Percentiles rank a stretch among this genome's conserved stretches.
Conservation (phyloP, 2,329 filamentous ascomycete genomes). For the Neoscytalidium dimidiatum region DNA sequence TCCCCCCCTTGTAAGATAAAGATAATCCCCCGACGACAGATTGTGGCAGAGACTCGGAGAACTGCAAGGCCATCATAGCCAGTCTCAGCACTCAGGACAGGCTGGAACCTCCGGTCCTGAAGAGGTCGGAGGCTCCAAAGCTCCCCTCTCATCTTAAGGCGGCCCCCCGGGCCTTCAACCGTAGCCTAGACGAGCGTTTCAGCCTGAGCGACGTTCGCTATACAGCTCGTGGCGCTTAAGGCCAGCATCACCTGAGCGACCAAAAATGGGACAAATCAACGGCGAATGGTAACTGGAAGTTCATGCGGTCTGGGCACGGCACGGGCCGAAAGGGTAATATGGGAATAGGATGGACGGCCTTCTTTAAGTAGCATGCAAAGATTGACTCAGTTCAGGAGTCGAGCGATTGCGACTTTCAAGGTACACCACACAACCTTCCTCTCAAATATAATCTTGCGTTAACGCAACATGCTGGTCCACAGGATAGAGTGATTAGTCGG, state of each 20-base stretch:
- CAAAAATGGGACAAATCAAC: not conserved
- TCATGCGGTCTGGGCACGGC: not conserved
- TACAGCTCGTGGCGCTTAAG: not conserved
- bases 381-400: not conserved
- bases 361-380: not conserved
- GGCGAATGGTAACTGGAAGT: not conserved
- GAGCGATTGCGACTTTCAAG: not conserved
- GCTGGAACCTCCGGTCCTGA: too few relatives aligned
- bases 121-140: too few relatives aligned
- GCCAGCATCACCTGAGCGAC: not conserved
- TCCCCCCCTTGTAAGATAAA: conserved; percentile 52
- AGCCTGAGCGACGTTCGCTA: too few relatives aligned
- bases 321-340: not conserved
- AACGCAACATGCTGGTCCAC: not conserved
- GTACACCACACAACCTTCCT: not conserved
- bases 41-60: too few relatives aligned
- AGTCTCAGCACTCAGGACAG: too few relatives aligned
- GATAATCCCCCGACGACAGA: not conserved
- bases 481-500: not conserved
- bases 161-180: too few relatives aligned
- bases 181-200: too few relatives aligned
- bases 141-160: too few relatives aligned
- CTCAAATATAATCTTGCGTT: not conserved
- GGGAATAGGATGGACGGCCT: not conserved
- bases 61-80: too few relatives aligned